Evolutionary conservation across 106 monocot genomes (phyloP), one percentile per base, ranked within the genome.

Genomic region (Dactylorhiza incarnata): DNA sequence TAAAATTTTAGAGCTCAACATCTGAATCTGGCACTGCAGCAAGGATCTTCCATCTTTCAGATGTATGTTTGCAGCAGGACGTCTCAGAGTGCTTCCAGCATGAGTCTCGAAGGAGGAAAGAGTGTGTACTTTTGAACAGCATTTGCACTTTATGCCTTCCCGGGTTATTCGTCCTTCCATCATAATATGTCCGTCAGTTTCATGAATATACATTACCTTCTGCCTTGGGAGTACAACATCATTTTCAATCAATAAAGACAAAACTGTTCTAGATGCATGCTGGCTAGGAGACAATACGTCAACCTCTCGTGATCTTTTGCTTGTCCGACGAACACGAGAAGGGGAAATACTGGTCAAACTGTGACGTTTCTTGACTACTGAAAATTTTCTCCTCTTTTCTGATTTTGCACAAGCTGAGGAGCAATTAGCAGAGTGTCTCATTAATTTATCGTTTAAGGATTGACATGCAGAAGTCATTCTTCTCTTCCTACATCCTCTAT

Each of bases 31-130:
- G 49, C 93, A 93, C 37, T 90, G 78, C 71, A 76, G 58, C 51
- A 93, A 69, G 2, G 93, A 90, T 80, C 84, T 90, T 69, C 87
- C 87, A 79, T 93, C 93, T 43, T 73, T 17, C 56, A 93, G 59
- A 37, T 84, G 82, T 81, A 93, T 87, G 50, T 82, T 76, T 5
- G 85, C 82, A 74, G 80, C 73, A 48, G 87, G 87, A 26, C 53
- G 81, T 20, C 49, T 58, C 26, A 74, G 48, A 11, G 23, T 84
- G 59, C 83, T 79, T 16, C 87, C 87, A 77, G 87, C 84, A 86
- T 93, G 93, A 75, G 26, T 74, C 74, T 86, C 87, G 79, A 93
- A 93, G 4, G 73, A 70, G 10, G 78, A 48, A 44, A 86, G 78
- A 15, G 68, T 77, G 67, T 79, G 84, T 16, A 93, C 65, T 45